Evolutionary conservation across 495 filamentous ascomycete species (phyloP), one percentile per base, ranked within the genome.

Genomic region (Cudoniella acicularis): DNA sequence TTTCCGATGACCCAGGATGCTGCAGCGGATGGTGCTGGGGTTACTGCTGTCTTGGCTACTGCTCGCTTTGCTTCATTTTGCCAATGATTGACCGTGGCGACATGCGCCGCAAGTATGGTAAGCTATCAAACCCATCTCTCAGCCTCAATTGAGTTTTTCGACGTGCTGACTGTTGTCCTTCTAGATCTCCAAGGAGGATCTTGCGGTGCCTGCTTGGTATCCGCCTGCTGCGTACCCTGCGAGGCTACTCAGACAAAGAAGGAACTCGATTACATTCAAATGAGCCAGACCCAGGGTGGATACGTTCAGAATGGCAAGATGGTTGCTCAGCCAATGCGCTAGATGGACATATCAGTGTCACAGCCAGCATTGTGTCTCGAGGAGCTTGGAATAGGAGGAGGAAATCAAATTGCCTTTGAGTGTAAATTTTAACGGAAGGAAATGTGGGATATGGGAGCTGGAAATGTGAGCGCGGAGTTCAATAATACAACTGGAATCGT

Each of bases 191-290:
- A 50, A 50, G 18, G 22, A 24, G 3, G 4, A 24, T 10, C 21
- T n/a, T 50, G 48, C 23, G 48, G 48, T 25, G 48, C 20, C 3
- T 50, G 48, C 48, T 50, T 3, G 4, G 25, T 9, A 26, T 23
- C 48, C 20, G 23, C 25, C 48, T 50, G 48, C 21, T 50, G 48
- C 23, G 3, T 9, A 23, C 25, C 18, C 48, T 50, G 48, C 22
- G 23, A 24, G n/a, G 10, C 20, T n/a, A 50, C 25, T n/a, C 48
- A 50, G 48, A 50, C 23, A 8, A 24, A 10, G 6, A 50, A 50
- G 48, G 48, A 50, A 50, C 48, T 50, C 48, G 48, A 50, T 25
- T 50, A 50, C 23, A 23, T 50, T 25, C 48, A 50, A n/a, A 10
- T 50, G 6, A 10, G 20, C 8, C 48, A 50, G 9, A 10, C 9